phyloP scores from a whole-genome alignment of 1,284 basidiomycete species.

The Ustilago curta region DNA sequence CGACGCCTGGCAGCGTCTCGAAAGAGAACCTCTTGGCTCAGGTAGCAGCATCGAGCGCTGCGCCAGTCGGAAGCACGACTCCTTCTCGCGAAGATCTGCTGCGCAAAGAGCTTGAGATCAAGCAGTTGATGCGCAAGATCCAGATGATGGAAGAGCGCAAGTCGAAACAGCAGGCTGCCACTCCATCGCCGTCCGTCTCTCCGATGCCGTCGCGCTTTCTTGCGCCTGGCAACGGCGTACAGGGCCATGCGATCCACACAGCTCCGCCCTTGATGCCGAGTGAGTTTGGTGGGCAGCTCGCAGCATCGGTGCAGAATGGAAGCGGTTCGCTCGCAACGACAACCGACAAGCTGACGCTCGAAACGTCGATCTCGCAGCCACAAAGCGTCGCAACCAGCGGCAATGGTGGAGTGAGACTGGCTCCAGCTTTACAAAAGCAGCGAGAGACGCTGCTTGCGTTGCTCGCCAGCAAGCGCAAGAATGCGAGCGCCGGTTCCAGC shows the following conservation, averaged over 20 bases:
- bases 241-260: neutral
- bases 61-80: conserved; percentile 12
- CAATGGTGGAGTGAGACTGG: conserved; percentile 15
- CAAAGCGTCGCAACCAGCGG: neutral
- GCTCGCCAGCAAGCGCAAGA: conserved; percentile 36
- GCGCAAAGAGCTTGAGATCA: conserved; percentile 50
- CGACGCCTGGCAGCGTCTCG: neutral
- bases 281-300: neutral
- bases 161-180: conserved; percentile 18
- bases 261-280: neutral
- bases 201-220: conserved; percentile 21
- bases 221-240: neutral
- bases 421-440: conserved; percentile 38
- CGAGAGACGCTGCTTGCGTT: conserved; percentile 31
- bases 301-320: neutral
- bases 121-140: conserved; percentile 40
- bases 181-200: conserved; percentile 10
- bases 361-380: neutral
- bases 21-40: conserved; percentile 9
- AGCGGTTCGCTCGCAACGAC: neutral
- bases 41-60: conserved; percentile 4
- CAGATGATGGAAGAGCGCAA: conserved; percentile 44
- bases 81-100: conserved; percentile 41
- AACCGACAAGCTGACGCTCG: neutral
- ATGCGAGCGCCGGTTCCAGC: neutral